These are phyloP conservation scores for Trichophyton schoenleinii DNA, from an alignment of 2,329 filamentous ascomycete species.

Conservation along the genomic window DNA sequence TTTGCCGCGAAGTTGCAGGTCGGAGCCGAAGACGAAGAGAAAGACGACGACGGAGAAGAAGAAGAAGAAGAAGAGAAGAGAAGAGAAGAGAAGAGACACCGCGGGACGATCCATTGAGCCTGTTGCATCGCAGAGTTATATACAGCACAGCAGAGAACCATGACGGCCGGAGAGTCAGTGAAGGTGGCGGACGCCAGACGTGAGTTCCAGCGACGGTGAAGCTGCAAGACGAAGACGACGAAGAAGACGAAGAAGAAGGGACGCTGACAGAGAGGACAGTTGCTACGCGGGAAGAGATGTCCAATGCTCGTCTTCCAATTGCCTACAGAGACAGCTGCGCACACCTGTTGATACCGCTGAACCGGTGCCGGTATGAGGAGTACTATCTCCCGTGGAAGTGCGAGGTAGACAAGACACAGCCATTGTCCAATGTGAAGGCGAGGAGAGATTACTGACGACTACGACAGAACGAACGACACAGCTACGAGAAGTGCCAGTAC, in stretches of 20 bases:
- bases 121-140: neutral
- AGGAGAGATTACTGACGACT: conserved; percentile 1
- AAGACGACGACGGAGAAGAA: neutral
- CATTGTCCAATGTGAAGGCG: neutral
- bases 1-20: neutral
- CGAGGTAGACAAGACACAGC: conserved; percentile 46
- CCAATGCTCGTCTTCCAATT: conserved; percentile 73
- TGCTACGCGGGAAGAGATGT: conserved; percentile 85
- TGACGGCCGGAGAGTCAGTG: conserved; percentile 7
- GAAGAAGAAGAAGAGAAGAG: neutral
- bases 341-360: conserved; percentile 85
- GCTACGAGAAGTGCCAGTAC: conserved; percentile 99
- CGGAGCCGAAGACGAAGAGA: neutral
- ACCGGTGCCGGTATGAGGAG: conserved; percentile 81
- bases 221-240: neutral
- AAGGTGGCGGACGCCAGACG: conserved; percentile 7
- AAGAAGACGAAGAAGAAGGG: neutral
- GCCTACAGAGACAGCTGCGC: conserved; percentile 94
- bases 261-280: neutral
- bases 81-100: neutral
- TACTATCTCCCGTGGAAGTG: conserved; percentile 98
- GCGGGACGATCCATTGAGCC: neutral
- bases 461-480: conserved; percentile 78
- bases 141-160: conserved; percentile 1
- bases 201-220: conserved; percentile 6